Evolutionary conservation across 805 yeast species (phyloP).

Genomic region (Saturnispora ahearnii): DNA sequence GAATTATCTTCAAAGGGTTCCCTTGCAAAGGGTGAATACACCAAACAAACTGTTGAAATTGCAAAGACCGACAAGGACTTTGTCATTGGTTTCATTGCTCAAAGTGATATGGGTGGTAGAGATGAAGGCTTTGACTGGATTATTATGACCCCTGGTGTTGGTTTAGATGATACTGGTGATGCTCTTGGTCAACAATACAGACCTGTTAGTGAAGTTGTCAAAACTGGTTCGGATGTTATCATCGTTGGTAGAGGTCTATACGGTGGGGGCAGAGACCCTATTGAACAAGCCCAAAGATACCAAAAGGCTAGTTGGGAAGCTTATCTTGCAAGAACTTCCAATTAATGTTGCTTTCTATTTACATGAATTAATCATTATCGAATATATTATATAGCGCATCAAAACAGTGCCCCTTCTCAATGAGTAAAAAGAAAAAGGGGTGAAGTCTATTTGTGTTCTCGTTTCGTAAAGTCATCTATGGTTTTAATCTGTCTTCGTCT

Average conservation of each 20-base stretch:
- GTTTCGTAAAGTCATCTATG: background rate
- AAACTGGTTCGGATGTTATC: slow-evolving; percentile 85
- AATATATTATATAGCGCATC: background rate
- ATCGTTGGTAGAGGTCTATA: slow-evolving; percentile 98
- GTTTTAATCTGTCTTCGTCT: slow-evolving; percentile 12
- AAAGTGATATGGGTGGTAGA: slow-evolving; percentile 73
- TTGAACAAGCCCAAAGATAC: slow-evolving; percentile 79
- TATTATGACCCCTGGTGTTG: slow-evolving; percentile 97
- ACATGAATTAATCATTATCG: background rate
- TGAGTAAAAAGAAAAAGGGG: no score
- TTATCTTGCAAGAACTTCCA: slow-evolving; percentile 40
- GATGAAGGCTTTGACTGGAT: slow-evolving; percentile 91
- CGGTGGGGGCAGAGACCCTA: slow-evolving; percentile 90
- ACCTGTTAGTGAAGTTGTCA: slow-evolving; percentile 75
- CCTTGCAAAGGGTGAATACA: slow-evolving; percentile 86
- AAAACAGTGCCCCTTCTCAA: no score
- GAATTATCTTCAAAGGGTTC: slow-evolving; percentile 93
- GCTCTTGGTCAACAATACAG: slow-evolving; percentile 94
- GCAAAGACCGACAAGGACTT: slow-evolving; percentile 77
- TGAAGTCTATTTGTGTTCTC: no score
- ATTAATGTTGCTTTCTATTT: background rate
- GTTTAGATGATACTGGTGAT: slow-evolving; percentile 94
- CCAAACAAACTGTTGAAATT: slow-evolving; percentile 78
- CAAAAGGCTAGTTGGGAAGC: slow-evolving; percentile 94
- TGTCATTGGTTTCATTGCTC: slow-evolving; percentile 96